Conservation (phyloP, 1,139 yeast species). For the Nakaseomyces delphensis region DNA sequence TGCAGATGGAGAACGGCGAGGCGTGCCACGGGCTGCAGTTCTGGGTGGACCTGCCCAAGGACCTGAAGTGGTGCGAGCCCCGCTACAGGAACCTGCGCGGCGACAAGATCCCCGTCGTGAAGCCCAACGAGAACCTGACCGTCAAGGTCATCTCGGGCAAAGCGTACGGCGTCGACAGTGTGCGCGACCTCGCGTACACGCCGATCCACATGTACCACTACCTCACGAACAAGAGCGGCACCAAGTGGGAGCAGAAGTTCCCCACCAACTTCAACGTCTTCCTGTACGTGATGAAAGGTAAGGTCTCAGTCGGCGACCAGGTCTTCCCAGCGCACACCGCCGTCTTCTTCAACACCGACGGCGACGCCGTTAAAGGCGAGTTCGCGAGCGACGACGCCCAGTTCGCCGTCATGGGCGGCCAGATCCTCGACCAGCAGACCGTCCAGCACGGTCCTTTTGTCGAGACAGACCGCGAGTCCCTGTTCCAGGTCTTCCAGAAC, state of each 20-base stretch:
- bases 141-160: conserved; percentile 70
- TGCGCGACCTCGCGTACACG: conserved; percentile 72
- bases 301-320: conserved; percentile 42
- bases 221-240: conserved; percentile 54
- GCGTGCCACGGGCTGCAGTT: conserved; percentile 69
- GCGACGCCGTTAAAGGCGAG: conserved; percentile 46
- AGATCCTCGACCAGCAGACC: conserved; percentile 64
- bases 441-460: conserved; percentile 74
- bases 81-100: conserved; percentile 71
- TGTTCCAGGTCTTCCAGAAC: conserved; percentile 60
- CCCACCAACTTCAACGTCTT: conserved; percentile 63
- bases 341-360: conserved; percentile 60
- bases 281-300: conserved; percentile 61
- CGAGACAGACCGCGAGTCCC: conserved; percentile 53
- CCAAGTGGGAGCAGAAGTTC: conserved; percentile 52
- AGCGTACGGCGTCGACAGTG: conserved; percentile 65
- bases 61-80: conserved; percentile 61
- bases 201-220: conserved; percentile 73
- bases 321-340: conserved; percentile 42
- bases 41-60: conserved; percentile 83
- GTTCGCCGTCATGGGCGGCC: conserved; percentile 69
- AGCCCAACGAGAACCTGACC: conserved; percentile 63
- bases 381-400: conserved; percentile 35
- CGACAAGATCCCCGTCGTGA: conserved; percentile 60
- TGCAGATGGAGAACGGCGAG: conserved; percentile 47